These are phyloP conservation scores for Aspergillus hiratsukae DNA, from an alignment of 2,329 filamentous ascomycete genomes.

Conservation along the genomic window DNA sequence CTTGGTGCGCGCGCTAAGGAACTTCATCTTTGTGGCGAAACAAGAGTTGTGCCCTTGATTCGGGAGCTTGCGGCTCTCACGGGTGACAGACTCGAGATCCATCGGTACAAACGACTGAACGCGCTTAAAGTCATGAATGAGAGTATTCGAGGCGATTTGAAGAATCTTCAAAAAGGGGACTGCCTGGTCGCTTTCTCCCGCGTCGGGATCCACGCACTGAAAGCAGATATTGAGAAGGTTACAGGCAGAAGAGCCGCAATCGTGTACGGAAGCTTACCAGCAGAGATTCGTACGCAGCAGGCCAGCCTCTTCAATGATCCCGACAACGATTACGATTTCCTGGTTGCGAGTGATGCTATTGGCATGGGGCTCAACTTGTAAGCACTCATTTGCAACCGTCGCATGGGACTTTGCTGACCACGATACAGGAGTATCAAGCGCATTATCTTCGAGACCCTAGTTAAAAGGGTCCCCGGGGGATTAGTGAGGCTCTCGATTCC, in stretches of 20 bases:
- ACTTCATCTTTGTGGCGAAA: conserved; percentile 89
- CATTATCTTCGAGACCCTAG: conserved; percentile 74
- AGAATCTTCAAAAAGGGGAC: conserved; percentile 76
- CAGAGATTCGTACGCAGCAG: conserved; percentile 88
- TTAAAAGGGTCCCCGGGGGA: conserved; percentile 64
- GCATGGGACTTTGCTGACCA: neutral
- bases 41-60: conserved; percentile 74
- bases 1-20: conserved; percentile 83
- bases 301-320: conserved; percentile 92
- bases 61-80: conserved; percentile 69
- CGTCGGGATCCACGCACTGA: conserved; percentile 73
- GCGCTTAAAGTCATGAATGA: conserved; percentile 62
- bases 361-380: conserved; percentile 95
- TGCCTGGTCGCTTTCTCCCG: conserved; percentile 85
- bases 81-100: conserved; percentile 77
- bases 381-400: conserved; percentile 17
- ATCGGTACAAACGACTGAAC: conserved; percentile 79
- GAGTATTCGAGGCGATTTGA: conserved; percentile 62
- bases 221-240: conserved; percentile 66
- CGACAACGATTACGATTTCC: conserved; percentile 88
- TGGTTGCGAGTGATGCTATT: conserved; percentile 92
- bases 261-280: conserved; percentile 86
- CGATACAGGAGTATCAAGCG: conserved; percentile 66
- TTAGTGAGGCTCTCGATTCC: conserved; percentile 61
- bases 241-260: conserved; percentile 83